These are phyloP conservation scores for Cryphonectria carpinicola DNA, from an alignment of 2,329 filamentous ascomycete species.

Conservation along the genomic window DNA sequence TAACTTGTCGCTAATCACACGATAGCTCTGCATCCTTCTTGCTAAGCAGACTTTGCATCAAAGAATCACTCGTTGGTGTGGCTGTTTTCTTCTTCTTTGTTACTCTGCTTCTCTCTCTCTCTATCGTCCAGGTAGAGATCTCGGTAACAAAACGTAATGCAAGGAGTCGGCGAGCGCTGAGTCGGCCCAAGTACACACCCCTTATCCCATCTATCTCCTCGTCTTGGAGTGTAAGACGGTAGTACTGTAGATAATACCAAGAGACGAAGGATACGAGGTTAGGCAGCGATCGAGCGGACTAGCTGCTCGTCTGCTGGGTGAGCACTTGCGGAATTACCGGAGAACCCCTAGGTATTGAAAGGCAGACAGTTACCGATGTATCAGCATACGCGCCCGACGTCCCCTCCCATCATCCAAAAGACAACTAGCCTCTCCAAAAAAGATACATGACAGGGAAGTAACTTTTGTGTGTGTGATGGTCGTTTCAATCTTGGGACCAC, in stretches of 20 bases:
- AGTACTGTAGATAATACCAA: not conserved
- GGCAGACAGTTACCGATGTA: not conserved
- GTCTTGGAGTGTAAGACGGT: slow-evolving; percentile 3
- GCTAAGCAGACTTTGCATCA: not conserved
- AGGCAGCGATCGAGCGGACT: not conserved
- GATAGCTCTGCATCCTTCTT: slow-evolving; percentile 6
- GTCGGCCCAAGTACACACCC: not conserved
- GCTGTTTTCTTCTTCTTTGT: too few species aligned
- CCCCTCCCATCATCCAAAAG: not conserved
- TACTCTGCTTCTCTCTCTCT: not conserved
- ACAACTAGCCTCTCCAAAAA: not conserved
- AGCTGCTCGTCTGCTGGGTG: not conserved
- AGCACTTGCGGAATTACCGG: not conserved
- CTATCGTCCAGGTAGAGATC: not conserved
- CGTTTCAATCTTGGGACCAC: not conserved
- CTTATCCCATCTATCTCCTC: not conserved
- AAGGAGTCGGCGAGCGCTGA: not conserved
- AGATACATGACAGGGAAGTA: not conserved
- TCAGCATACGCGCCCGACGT: not conserved
- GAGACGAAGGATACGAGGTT: not conserved
- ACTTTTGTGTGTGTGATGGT: not conserved
- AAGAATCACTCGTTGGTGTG: not conserved
- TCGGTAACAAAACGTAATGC: not conserved
- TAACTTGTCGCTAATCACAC: not conserved
- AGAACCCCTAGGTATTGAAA: not conserved